Evolutionary conservation across 2,329 filamentous ascomycete genomes (phyloP).

Genomic region (Arthrobotrys entomopaga): DNA sequence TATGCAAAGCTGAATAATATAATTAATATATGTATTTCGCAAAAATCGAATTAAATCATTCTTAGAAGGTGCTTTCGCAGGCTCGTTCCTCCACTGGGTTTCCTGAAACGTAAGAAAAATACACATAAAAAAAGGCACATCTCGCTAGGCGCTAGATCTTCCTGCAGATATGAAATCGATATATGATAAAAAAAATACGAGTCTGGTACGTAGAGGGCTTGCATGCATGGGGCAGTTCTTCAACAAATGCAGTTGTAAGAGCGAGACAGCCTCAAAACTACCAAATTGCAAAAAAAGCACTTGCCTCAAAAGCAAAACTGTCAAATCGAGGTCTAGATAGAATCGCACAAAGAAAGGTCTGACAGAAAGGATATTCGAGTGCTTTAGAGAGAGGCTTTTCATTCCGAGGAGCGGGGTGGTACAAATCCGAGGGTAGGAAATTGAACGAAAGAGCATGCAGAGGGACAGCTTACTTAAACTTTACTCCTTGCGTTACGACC

Average conservation of each 20-base stretch:
- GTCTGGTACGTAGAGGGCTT: no score
- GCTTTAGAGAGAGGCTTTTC: neutral
- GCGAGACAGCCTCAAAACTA: no score
- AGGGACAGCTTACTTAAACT: neutral
- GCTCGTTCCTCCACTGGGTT: conserved; percentile 38
- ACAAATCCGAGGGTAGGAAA: no score
- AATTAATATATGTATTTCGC: conserved; percentile 10
- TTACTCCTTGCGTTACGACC: conserved; percentile 8
- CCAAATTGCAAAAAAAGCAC: no score
- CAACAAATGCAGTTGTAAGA: no score
- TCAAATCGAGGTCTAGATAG: no score
- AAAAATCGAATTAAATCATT: conserved; percentile 21
- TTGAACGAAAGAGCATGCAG: no score
- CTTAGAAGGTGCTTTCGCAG: conserved; percentile 38
- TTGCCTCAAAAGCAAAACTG: neutral
- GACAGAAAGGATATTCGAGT: neutral
- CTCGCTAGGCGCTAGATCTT: conserved; percentile 22
- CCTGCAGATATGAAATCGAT: no score
- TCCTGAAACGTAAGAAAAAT: conserved; percentile 45
- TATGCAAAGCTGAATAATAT: neutral
- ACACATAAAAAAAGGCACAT: neutral
- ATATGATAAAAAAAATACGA: no score
- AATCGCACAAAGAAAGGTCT: neutral
- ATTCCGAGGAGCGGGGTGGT: no score
- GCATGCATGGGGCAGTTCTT: neutral